These are phyloP conservation scores for Pseudogymnoascus sp. DNA, from an alignment of 2,329 filamentous ascomycete species.

Conservation along the genomic window DNA sequence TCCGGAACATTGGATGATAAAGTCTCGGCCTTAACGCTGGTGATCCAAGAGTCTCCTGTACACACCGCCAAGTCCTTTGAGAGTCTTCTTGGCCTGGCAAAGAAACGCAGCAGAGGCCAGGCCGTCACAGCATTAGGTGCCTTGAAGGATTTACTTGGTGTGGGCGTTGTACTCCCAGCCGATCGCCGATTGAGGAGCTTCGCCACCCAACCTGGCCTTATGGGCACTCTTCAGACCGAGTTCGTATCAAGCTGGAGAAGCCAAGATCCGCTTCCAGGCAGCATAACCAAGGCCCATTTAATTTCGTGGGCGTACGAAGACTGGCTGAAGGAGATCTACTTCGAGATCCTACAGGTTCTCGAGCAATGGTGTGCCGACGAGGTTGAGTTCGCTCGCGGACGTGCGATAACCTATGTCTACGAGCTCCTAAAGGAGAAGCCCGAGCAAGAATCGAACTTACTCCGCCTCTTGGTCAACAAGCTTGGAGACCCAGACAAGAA, in stretches of 20 bases:
- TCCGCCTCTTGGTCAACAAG: constrained; percentile 91
- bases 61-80: constrained; percentile 90
- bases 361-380: constrained; percentile 94
- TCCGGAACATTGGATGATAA: constrained; percentile 96
- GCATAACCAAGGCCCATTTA: constrained; percentile 67
- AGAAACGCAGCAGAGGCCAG: constrained; percentile 87
- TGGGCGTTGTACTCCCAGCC: constrained; percentile 74
- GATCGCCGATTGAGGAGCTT: constrained; percentile 78
- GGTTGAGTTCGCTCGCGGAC: constrained; percentile 83
- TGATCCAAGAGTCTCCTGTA: constrained; percentile 90
- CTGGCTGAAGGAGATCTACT: constrained; percentile 90
- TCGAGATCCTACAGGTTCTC: constrained; percentile 83
- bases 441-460: constrained; percentile 89
- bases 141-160: constrained; percentile 86
- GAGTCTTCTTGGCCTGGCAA: constrained; percentile 71
- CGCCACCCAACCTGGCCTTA: constrained; percentile 66
- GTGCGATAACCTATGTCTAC: constrained; percentile 84
- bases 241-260: constrained; percentile 53
- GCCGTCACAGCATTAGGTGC: constrained; percentile 89
- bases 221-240: constrained; percentile 60
- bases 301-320: constrained; percentile 89
- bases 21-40: constrained; percentile 86
- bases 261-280: constrained; percentile 64
- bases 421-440: constrained; percentile 91
- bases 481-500: constrained; percentile 92